A percentile compares a stretch with the other conserved stretches of the same genome.
These are phyloP conservation scores for Fragaria iinumae DNA, from an alignment of 306 rosid species.

Conservation along the genomic window DNA sequence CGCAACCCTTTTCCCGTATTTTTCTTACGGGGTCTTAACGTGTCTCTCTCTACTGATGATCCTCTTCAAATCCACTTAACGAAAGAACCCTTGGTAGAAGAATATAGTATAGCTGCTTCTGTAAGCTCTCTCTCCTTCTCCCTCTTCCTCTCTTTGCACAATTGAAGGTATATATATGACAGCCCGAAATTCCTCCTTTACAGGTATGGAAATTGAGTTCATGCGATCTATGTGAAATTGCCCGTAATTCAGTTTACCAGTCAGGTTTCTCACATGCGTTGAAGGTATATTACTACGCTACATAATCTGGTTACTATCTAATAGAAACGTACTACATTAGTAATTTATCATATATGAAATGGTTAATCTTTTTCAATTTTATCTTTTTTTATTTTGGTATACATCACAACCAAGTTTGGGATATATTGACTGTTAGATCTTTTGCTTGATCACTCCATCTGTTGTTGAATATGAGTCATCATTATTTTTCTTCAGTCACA, in stretches of 20 bases:
- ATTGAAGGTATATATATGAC: conserved; percentile 1
- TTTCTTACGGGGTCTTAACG: conserved; percentile 92
- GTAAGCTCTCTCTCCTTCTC: conserved; percentile 53
- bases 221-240: conserved; percentile 92
- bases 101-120: conserved; percentile 97
- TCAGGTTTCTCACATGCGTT: conserved; percentile 95
- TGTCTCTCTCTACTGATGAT: conserved; percentile 97
- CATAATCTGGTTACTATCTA: neutral
- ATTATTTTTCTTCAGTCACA: conserved; percentile 54
- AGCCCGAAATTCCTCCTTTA: conserved; percentile 13
- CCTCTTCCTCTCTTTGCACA: conserved; percentile 2
- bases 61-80: conserved; percentile 99
- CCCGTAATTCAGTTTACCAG: conserved; percentile 95
- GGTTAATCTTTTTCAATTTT: neutral
- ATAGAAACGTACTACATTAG: neutral
- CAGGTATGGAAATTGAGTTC: conserved; percentile 99
- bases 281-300: conserved; percentile 47
- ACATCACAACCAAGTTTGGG: no score
- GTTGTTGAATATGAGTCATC: conserved; percentile 17
- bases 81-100: conserved; percentile 97
- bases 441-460: neutral
- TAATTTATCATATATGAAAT: neutral
- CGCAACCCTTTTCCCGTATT: conserved; percentile 90
- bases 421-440: neutral
- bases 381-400: neutral